phyloP scores from a whole-genome alignment of 1,284 basidiomycete genomes.

The Mrakiaceae sp. region DNA sequence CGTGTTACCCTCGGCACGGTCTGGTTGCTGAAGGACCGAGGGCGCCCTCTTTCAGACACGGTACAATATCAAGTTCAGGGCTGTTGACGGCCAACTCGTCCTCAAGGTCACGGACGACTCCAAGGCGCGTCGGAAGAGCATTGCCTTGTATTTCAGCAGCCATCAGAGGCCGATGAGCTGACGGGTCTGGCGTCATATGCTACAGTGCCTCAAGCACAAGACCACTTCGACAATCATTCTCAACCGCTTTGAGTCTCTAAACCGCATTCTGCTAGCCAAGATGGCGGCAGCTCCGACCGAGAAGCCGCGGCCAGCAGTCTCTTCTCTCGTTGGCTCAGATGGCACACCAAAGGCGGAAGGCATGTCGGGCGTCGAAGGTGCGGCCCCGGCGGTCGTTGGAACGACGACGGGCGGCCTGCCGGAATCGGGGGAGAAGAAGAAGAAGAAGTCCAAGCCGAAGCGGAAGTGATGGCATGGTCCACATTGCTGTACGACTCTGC shows the following conservation, averaged over 20 bases:
- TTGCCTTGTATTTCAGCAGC: too few species aligned
- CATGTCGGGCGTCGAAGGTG: neutral
- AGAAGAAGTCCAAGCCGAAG: conserved; percentile 5
- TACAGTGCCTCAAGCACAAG: conserved; percentile 85
- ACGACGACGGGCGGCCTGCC: neutral
- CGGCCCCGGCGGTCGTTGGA: neutral
- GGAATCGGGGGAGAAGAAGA: neutral
- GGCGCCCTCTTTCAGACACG: conserved; percentile 47
- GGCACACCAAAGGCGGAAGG: neutral
- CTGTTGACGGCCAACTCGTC: conserved; percentile 67
- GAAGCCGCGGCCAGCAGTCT: neutral
- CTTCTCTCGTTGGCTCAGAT: neutral
- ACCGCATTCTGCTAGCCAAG: conserved; percentile 32
- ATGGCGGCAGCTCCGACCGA: neutral
- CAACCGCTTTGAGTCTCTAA: conserved; percentile 86
- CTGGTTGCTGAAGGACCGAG: neutral
- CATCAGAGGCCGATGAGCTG: neutral
- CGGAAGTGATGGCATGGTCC: neutral
- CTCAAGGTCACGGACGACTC: conserved; percentile 82
- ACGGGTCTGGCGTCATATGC: neutral
- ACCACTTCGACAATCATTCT: conserved; percentile 84
- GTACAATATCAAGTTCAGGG: conserved; percentile 78
- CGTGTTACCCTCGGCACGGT: conserved; percentile 1
- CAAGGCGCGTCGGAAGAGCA: conserved; percentile 42
- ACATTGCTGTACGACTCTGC: too few species aligned